Evolutionary conservation across 2,329 filamentous ascomycete genomes (phyloP).

Genomic region (Fusarium sterilihyphosum): DNA sequence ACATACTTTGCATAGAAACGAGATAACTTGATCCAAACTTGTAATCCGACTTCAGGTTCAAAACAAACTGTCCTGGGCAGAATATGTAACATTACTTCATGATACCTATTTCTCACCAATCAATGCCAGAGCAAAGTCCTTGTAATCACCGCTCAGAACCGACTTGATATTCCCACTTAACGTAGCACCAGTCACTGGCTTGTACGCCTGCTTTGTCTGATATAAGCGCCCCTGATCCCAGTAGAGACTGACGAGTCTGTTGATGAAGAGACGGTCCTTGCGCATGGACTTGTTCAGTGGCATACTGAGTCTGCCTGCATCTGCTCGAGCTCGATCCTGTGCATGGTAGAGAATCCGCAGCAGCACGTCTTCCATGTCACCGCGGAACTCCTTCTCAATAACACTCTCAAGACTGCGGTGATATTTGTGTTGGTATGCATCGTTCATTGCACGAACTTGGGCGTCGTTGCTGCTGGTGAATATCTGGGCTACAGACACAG

Average conservation of each 20-base stretch:
- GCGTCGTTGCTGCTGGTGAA: slow-evolving; percentile 46
- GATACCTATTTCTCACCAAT: slow-evolving; percentile 39
- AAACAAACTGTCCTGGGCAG: rapidly evolving
- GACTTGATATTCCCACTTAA: slow-evolving; percentile 49
- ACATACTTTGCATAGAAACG: neutral
- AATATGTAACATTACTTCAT: neutral
- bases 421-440: slow-evolving; percentile 47
- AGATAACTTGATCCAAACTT: too few species aligned
- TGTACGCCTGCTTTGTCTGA: slow-evolving; percentile 64
- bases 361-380: slow-evolving; percentile 49
- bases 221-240: slow-evolving; percentile 45
- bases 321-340: slow-evolving; percentile 35
- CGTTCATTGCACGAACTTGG: slow-evolving; percentile 45
- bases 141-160: slow-evolving; percentile 43
- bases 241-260: slow-evolving; percentile 46
- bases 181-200: slow-evolving; percentile 65
- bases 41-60: too few species aligned
- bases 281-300: slow-evolving; percentile 42
- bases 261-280: slow-evolving; percentile 48
- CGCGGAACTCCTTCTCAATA: slow-evolving; percentile 49
- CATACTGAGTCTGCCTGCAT: slow-evolving; percentile 40
- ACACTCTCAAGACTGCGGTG: slow-evolving; percentile 47
- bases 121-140: slow-evolving; percentile 44
- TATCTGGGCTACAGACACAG: slow-evolving; percentile 47
- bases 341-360: slow-evolving; percentile 44